Evolutionary conservation across 2,329 filamentous ascomycete species (phyloP).

Genomic region (Aspergillus terreus): DNA sequence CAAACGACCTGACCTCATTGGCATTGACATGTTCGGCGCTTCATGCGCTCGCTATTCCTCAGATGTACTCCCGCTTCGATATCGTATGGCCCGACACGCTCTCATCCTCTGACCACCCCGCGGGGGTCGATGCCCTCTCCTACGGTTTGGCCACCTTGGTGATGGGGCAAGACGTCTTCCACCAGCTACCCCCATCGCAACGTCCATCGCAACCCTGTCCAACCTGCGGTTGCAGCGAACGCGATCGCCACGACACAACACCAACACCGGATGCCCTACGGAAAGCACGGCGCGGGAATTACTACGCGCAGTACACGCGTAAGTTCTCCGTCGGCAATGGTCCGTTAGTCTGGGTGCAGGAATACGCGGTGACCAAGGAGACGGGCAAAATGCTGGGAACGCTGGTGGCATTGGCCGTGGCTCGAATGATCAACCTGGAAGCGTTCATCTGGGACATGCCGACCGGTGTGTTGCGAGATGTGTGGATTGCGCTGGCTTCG

Average conservation of each 20-base stretch:
- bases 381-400: slow-evolving; percentile 87
- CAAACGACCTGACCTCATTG: slow-evolving; percentile 75
- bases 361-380: slow-evolving; percentile 79
- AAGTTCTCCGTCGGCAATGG: slow-evolving; percentile 86
- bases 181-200: slow-evolving; percentile 42
- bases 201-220: slow-evolving; percentile 18
- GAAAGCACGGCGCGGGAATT: slow-evolving; percentile 58
- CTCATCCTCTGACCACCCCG: slow-evolving; percentile 60
- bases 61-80: slow-evolving; percentile 81
- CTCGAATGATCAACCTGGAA: slow-evolving; percentile 77
- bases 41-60: slow-evolving; percentile 69
- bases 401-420: slow-evolving; percentile 72
- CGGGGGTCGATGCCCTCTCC: slow-evolving; percentile 76
- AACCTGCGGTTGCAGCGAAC: slow-evolving; percentile 27
- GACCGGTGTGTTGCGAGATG: slow-evolving; percentile 74
- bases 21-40: slow-evolving; percentile 75
- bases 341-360: slow-evolving; percentile 70
- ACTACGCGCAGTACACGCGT: slow-evolving; percentile 73
- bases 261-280: slow-evolving; percentile 3
- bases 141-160: slow-evolving; percentile 78
- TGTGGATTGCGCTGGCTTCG: slow-evolving; percentile 74
- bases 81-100: slow-evolving; percentile 81
- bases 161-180: slow-evolving; percentile 64
- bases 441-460: slow-evolving; percentile 88
- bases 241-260: slow-evolving; percentile 11